Evolutionary conservation across 805 yeast species (phyloP).

Genomic region (Kluyveromyces nonfermentans): DNA sequence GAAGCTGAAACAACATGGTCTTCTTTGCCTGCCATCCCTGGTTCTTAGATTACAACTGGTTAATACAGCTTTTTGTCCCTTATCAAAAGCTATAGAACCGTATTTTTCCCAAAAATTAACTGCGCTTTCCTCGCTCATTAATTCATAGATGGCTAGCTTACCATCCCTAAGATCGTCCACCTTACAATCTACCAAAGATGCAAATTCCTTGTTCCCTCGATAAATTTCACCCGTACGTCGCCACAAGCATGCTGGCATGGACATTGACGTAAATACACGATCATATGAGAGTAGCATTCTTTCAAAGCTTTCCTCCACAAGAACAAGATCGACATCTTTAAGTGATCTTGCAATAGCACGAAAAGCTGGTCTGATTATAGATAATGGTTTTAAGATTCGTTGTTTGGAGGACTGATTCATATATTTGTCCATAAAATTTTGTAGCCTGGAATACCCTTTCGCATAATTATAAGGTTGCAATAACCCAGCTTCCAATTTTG

Average conservation of each 20-base stretch:
- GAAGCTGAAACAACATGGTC: slow-evolving; percentile 88
- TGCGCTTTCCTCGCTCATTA: slow-evolving; percentile 92
- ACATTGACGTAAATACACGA: slow-evolving; percentile 93
- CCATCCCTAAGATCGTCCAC: slow-evolving; percentile 92
- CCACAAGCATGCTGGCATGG: slow-evolving; percentile 96
- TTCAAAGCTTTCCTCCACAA: slow-evolving; percentile 91
- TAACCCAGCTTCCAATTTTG: slow-evolving; percentile 88
- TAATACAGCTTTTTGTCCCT: slow-evolving; percentile 88
- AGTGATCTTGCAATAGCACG: slow-evolving; percentile 84
- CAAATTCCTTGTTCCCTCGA: slow-evolving; percentile 93
- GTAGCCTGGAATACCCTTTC: slow-evolving; percentile 82
- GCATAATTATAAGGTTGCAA: slow-evolving; percentile 91
- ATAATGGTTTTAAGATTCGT: slow-evolving; percentile 75
- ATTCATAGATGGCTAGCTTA: slow-evolving; percentile 80
- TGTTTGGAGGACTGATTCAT: slow-evolving; percentile 80
- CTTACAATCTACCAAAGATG: slow-evolving; percentile 78
- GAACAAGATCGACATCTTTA: slow-evolving; percentile 81
- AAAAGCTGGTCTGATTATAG: slow-evolving; percentile 85
- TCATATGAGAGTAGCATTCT: slow-evolving; percentile 89
- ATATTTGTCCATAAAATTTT: slow-evolving; percentile 83
- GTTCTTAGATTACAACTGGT: slow-evolving; percentile 85
- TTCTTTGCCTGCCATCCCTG: slow-evolving; percentile 67
- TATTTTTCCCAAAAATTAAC: slow-evolving; percentile 97
- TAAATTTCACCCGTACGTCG: slow-evolving; percentile 94
- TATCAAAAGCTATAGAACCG: slow-evolving; percentile 92